phyloP scores from a whole-genome alignment of 129 eudicot genomes.

The Pittosporum tobira region DNA sequence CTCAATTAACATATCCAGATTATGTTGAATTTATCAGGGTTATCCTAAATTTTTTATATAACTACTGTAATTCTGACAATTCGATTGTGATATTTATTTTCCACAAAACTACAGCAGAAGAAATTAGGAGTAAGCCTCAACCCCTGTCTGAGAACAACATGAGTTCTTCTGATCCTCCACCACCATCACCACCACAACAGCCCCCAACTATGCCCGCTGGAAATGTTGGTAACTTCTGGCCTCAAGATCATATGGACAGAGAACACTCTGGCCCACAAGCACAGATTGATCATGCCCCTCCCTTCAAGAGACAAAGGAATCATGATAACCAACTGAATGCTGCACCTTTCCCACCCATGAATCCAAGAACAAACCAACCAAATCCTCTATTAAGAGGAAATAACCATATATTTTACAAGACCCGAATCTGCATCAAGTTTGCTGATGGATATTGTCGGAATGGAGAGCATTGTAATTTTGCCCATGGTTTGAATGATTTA shows the following conservation, averaged over 20 bases:
- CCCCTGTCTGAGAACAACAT: conserved; percentile 9
- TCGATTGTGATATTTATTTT: too few relatives aligned
- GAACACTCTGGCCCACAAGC: conserved; percentile 18
- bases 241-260: conserved; percentile 12
- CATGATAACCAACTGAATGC: conserved; percentile 26
- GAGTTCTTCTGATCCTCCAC: conserved; percentile 32
- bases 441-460: conserved; percentile 49
- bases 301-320: conserved; percentile 24
- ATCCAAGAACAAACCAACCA: conserved; percentile 20
- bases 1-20: too few relatives aligned
- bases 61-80: too few relatives aligned
- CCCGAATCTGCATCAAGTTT: conserved; percentile 60
- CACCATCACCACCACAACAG: conserved; percentile 6
- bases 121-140: not conserved
- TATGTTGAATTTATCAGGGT: too few relatives aligned
- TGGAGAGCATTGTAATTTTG: conserved; percentile 60
- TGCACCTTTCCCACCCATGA: conserved; percentile 14
- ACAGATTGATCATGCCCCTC: conserved; percentile 27
- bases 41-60: too few relatives aligned
- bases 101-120: too few relatives aligned
- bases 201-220: conserved; percentile 24
- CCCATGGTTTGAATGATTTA: conserved; percentile 65
- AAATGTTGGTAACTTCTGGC: conserved; percentile 26
- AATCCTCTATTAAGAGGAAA: conserved; percentile 34
- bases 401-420: conserved; percentile 64